phyloP scores from a whole-genome alignment of 2,329 filamentous ascomycete species.

The Gaeumannomyces sp. region DNA sequence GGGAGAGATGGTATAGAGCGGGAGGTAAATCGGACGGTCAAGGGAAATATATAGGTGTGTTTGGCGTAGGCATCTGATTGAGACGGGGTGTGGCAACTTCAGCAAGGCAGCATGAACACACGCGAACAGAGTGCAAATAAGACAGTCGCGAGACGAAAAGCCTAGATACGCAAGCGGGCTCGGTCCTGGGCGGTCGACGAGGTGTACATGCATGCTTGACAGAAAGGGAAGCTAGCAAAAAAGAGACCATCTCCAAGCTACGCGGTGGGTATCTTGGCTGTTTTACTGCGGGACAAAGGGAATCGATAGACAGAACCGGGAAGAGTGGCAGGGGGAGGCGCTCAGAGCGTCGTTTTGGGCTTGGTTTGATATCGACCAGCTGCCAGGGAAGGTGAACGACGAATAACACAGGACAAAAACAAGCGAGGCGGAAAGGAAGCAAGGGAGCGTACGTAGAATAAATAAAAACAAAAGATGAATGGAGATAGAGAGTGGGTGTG shows the following conservation, averaged over 20 bases:
- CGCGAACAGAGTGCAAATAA: no score
- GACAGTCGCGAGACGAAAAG: neutral
- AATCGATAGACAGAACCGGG: neutral
- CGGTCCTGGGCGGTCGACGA: no score
- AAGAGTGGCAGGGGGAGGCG: neutral
- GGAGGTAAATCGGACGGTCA: no score
- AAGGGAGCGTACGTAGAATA: neutral
- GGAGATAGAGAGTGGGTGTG: neutral
- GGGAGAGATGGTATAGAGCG: no score
- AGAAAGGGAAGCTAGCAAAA: neutral
- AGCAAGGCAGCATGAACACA: no score
- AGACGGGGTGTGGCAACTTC: no score
- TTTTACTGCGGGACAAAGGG: neutral
- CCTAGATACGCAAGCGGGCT: no score
- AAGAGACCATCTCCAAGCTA: neutral
- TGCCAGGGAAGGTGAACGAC: neutral
- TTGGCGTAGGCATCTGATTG: neutral
- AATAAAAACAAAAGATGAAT: neutral
- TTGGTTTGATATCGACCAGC: neutral
- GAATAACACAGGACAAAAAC: neutral
- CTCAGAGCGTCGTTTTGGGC: neutral
- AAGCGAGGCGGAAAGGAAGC: neutral
- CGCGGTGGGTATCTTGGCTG: neutral
- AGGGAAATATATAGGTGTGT: neutral
- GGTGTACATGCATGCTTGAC: neutral